phyloP scores from a whole-genome alignment of 805 yeast genomes.

The Metschnikowia chrysomelidarum region DNA sequence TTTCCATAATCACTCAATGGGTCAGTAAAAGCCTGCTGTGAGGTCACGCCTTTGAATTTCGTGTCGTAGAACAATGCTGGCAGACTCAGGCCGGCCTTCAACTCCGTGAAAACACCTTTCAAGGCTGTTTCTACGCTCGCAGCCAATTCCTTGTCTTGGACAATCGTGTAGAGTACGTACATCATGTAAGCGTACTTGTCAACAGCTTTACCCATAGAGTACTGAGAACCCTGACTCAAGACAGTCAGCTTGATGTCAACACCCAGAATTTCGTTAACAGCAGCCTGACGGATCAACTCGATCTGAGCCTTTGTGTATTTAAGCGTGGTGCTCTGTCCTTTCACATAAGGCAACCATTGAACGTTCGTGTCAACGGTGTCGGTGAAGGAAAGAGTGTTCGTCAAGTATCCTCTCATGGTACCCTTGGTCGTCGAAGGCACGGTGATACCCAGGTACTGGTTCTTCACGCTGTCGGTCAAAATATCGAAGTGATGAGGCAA shows the following conservation, averaged over 20 bases:
- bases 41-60: conserved; percentile 54
- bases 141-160: conserved; percentile 42
- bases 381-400: conserved; percentile 35
- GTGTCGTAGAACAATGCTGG: conserved; percentile 57
- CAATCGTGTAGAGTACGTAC: conserved; percentile 48
- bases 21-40: conserved; percentile 32
- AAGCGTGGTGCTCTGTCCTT: conserved; percentile 27
- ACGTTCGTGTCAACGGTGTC: conserved; percentile 41
- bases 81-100: conserved; percentile 41
- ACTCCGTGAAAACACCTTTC: conserved; percentile 44
- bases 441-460: conserved; percentile 39
- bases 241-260: conserved; percentile 47
- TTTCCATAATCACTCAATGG: conserved; percentile 59
- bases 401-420: conserved; percentile 44
- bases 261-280: conserved; percentile 41
- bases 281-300: conserved; percentile 41
- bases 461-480: conserved; percentile 32
- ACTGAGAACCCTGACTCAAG: conserved; percentile 38
- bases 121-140: conserved; percentile 31
- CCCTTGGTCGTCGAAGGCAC: conserved; percentile 57
- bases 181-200: conserved; percentile 51
- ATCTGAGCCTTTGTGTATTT: conserved; percentile 45
- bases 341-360: conserved; percentile 47
- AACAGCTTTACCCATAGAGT: conserved; percentile 48
- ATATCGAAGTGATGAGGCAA: conserved; percentile 63